A percentile compares a stretch with the other conserved stretches of the same genome.
These are phyloP conservation scores for Dryas integrifolia DNA, from an alignment of 331 rosid species.

Conservation along the genomic window DNA sequence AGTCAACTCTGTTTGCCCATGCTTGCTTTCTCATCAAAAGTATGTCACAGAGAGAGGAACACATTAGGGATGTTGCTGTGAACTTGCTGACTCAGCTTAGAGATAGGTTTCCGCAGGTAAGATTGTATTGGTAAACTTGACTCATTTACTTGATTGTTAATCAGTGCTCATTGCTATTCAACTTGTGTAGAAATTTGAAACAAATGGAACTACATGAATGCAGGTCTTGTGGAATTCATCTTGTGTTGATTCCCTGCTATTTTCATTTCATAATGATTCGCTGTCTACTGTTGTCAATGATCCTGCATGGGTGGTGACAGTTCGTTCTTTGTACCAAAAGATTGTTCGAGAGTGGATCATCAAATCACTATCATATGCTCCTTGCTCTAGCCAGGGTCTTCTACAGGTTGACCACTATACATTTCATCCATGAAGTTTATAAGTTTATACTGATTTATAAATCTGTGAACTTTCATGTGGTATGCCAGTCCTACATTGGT, in stretches of 20 bases:
- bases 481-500: conserved; percentile 3
- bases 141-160: conserved; percentile 11
- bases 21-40: conserved; percentile 81
- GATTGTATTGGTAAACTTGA: conserved; percentile 8
- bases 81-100: conserved; percentile 81
- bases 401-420: conserved; percentile 68
- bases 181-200: conserved; percentile 23
- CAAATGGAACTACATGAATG: conserved; percentile 31
- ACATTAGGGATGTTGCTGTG: conserved; percentile 73
- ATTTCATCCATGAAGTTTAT: conserved; percentile 19
- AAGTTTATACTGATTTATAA: not conserved
- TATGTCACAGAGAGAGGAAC: conserved; percentile 90
- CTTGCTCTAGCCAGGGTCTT: conserved; percentile 99
- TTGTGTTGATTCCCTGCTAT: conserved; percentile 78
- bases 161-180: conserved; percentile 3
- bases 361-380: conserved; percentile 87
- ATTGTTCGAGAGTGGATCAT: conserved; percentile 95
- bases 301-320: conserved; percentile 85
- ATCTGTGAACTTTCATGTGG: not conserved
- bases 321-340: conserved; percentile 83
- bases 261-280: conserved; percentile 80
- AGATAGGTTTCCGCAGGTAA: conserved; percentile 97
- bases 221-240: conserved; percentile 96
- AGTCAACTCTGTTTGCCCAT: conserved; percentile 73
- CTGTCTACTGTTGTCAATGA: conserved; percentile 72